These are phyloP conservation scores for Elsinoe batatas DNA, from an alignment of 2,329 filamentous ascomycete species.

Conservation along the genomic window DNA sequence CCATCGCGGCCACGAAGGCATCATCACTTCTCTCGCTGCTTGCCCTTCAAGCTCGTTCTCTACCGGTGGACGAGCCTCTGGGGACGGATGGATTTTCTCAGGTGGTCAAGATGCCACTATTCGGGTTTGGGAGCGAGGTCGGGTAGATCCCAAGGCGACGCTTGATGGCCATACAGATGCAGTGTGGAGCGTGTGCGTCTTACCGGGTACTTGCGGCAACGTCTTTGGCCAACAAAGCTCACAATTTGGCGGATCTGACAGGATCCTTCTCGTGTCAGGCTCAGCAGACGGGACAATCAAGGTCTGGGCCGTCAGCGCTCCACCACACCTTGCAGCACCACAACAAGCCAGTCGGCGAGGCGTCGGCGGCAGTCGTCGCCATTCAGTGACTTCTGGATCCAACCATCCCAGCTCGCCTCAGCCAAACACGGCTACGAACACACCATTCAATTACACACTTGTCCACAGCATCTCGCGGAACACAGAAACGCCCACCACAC, in stretches of 20 bases:
- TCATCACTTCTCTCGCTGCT: conserved; percentile 76
- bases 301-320: conserved; percentile 87
- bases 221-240: conserved; percentile 61
- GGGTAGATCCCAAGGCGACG: conserved; percentile 90
- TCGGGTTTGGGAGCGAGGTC: conserved; percentile 87
- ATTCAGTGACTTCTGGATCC: conserved; percentile 89
- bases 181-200: conserved; percentile 88
- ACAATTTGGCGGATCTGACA: conserved; percentile 69
- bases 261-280: conserved; percentile 82
- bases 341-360: conserved; percentile 62
- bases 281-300: conserved; percentile 85
- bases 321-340: conserved; percentile 74
- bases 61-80: conserved; percentile 74
- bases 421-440: conserved; percentile 73
- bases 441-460: conserved; percentile 78
- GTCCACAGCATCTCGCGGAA: conserved; percentile 73
- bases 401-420: conserved; percentile 86
- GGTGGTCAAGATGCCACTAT: conserved; percentile 90
- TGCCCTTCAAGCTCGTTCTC: conserved; percentile 85
- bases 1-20: conserved; percentile 84
- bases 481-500: conserved; percentile 45
- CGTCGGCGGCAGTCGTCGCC: conserved; percentile 65
- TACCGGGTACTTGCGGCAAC: conserved; percentile 70
- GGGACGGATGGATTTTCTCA: conserved; percentile 97
- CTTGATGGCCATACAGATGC: conserved; percentile 91